A percentile compares a stretch with the other conserved stretches of the same genome.
Conservation (phyloP, 176 grass and related monocot species). For the Zea luxurians region DNA sequence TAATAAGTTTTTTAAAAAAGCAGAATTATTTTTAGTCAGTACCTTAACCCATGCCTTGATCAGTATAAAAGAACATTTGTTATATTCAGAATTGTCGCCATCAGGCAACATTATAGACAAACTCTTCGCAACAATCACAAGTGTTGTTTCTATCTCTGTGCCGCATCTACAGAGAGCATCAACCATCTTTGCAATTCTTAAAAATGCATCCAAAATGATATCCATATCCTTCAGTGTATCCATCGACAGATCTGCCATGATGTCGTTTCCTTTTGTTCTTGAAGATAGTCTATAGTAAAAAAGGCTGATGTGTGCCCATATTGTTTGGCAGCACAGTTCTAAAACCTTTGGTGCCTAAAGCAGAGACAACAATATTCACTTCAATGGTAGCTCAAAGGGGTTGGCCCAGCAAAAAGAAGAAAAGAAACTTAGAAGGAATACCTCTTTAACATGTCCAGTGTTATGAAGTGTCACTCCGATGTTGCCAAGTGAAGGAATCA, state of each 20-base stretch:
- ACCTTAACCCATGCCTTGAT: constrained; percentile 90
- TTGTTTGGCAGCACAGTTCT: constrained; percentile 61
- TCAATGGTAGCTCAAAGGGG: background rate
- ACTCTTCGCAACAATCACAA: constrained; percentile 55
- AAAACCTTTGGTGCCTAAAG: constrained; percentile 64
- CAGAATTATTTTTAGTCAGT: constrained; percentile 1
- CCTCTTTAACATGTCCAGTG: constrained; percentile 62
- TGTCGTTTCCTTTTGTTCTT: constrained; percentile 12
- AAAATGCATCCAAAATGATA: constrained; percentile 57
- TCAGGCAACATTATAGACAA: constrained; percentile 52
- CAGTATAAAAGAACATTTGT: constrained; percentile 52
- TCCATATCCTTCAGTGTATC: constrained; percentile 15
- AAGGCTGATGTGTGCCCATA: constrained; percentile 45
- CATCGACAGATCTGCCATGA: background rate
- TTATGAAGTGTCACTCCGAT: constrained; percentile 63
- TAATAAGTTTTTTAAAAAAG: constrained; percentile 18
- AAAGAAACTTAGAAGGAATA: constrained; percentile 37
- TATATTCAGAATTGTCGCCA: constrained; percentile 37
- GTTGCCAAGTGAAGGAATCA: constrained; percentile 62
- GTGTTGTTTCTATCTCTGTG: constrained; percentile 31
- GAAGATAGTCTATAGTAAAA: constrained; percentile 33
- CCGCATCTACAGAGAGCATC: constrained; percentile 55
- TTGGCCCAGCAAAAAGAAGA: background rate
- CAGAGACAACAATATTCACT: constrained; percentile 24
- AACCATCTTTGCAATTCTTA: constrained; percentile 54